A percentile compares a stretch with the other conserved stretches of the same genome.
Conservation (phyloP, 306 rosid genomes). For the Gleditsia sinensis region DNA sequence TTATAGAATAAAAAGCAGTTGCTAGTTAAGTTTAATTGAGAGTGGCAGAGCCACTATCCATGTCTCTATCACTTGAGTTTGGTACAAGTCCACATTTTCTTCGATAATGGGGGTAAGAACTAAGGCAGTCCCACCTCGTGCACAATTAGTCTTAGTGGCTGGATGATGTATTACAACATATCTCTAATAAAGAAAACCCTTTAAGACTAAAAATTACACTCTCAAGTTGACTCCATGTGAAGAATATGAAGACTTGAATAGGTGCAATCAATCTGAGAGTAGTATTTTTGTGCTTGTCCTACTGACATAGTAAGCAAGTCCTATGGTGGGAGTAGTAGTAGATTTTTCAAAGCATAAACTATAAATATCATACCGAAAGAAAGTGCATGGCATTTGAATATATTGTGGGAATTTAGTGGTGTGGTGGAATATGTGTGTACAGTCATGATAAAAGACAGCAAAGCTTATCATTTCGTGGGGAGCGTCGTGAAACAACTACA, state of each 20-base stretch:
- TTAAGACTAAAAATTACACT: not conserved
- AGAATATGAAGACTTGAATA: not conserved
- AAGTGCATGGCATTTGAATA: constrained; percentile 37
- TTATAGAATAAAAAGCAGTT: constrained; percentile 35
- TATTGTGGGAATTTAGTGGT: constrained; percentile 11
- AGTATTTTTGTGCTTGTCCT: constrained; percentile 6
- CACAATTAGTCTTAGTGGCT: constrained; percentile 46
- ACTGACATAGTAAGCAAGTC: constrained; percentile 14
- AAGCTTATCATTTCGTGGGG: constrained; percentile 18
- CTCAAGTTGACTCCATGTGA: constrained; percentile 34
- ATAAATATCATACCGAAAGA: constrained; percentile 42
- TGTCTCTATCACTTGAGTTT: constrained; percentile 45
- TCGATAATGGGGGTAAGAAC: constrained; percentile 26
- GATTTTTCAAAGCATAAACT: constrained; percentile 33
- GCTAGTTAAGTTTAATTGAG: constrained; percentile 21
- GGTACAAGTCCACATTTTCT: constrained; percentile 47
- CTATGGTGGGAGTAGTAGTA: constrained; percentile 40
- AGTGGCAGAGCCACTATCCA: constrained; percentile 65
- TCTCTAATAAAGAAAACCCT: constrained; percentile 1
- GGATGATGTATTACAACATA: constrained; percentile 37
- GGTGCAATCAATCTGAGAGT: not conserved
- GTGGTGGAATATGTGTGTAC: constrained; percentile 53
- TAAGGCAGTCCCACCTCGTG: constrained; percentile 22
- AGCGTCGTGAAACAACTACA: not conserved
- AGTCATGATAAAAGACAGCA: constrained; percentile 36